phyloP scores from a whole-genome alignment of 768 basidiomycete genomes.

The Wakefieldia striispora region DNA sequence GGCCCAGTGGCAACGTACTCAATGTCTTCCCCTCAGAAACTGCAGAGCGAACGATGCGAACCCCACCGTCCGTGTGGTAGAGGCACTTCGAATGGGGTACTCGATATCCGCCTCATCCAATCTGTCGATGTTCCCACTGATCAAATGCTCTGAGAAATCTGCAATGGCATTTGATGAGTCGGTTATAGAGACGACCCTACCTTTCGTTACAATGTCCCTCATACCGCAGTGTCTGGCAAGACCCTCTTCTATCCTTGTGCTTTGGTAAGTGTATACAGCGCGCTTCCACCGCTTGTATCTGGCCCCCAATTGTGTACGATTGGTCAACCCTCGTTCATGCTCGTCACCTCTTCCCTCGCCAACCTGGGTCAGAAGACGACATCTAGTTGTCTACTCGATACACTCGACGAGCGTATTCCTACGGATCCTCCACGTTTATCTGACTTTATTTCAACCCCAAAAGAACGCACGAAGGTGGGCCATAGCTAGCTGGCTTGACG shows the following conservation, averaged over 20 bases:
- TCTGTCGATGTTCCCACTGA: neutral
- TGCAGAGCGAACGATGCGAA: neutral
- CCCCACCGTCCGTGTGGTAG: neutral
- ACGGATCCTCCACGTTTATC: too few relatives aligned
- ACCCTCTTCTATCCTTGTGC: neutral
- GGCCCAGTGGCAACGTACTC: neutral
- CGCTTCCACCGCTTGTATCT: neutral
- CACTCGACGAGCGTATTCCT: neutral
- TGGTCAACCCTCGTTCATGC: neutral
- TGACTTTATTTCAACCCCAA: neutral
- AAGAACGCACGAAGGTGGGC: neutral
- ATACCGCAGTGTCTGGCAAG: constrained; percentile 13
- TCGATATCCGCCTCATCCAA: neutral
- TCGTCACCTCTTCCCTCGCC: too few relatives aligned
- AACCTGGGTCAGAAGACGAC: neutral
- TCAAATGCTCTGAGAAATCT: neutral
- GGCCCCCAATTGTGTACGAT: too few relatives aligned
- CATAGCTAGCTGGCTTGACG: neutral
- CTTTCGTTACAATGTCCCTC: constrained; percentile 9
- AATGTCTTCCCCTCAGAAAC: neutral
- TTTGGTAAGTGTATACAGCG: constrained; percentile 8
- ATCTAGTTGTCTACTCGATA: constrained; percentile 6
- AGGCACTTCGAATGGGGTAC: neutral
- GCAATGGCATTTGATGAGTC: neutral
- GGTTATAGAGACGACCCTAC: neutral